Conservation (phyloP, 2,329 filamentous ascomycete species). For the Setomelanomma holmii region DNA sequence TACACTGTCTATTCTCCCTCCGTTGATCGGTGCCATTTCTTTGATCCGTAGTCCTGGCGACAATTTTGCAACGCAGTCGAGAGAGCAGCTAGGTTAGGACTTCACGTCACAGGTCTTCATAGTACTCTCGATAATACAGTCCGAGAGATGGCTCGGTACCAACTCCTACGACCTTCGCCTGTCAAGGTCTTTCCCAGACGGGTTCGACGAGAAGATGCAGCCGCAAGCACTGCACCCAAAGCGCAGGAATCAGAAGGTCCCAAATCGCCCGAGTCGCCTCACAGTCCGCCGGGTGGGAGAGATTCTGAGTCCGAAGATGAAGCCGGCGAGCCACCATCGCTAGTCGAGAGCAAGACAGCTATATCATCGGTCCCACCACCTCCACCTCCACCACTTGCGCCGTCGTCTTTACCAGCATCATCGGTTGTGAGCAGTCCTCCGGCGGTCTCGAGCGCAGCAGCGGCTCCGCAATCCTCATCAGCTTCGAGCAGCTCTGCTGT, state of each 20-base stretch:
- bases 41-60: conserved; percentile 39
- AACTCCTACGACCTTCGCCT: conserved; percentile 36
- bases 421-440: background rate
- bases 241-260: conserved; percentile 18
- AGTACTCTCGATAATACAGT: conserved; percentile 10
- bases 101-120: conserved; percentile 5
- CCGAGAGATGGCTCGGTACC: conserved; percentile 42
- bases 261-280: conserved; percentile 33
- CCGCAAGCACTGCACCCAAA: conserved; percentile 14
- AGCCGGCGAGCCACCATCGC: conserved; percentile 21
- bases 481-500: background rate
- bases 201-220: conserved; percentile 28
- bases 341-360: conserved; percentile 6
- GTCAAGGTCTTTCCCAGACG: conserved; percentile 24
- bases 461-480: background rate
- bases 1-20: conserved; percentile 26
- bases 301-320: conserved; percentile 24
- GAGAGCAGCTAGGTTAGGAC: background rate
- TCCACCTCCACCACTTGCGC: background rate
- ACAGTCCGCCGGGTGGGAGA: conserved; percentile 18
- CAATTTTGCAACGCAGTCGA: conserved; percentile 12
- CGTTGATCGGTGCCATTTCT: conserved; percentile 42
- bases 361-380: conserved; percentile 3
- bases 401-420: conserved; percentile 1
- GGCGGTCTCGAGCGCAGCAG: background rate